Evolutionary conservation across 225 moss, liverwort and hornwort species (phyloP), one percentile per base, ranked within the genome.

Genomic region (Bryum argenteum): DNA sequence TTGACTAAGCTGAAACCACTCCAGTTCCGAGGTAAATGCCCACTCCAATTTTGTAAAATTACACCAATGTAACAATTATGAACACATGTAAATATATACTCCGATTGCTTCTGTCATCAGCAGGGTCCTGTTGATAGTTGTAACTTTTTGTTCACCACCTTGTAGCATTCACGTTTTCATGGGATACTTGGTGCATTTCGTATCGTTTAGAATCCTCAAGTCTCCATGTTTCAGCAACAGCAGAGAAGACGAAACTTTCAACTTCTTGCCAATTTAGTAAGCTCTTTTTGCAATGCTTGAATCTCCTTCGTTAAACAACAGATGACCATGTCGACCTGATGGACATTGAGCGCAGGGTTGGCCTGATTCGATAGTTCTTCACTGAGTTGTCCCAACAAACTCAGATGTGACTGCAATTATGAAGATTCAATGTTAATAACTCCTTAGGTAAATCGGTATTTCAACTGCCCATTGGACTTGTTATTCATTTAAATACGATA

Each of bases 261-360:
- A 55, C 0, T 59, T 75, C 45, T 75, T 21, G 83, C 83, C 71
- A 83, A 55, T 18, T 83, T 75, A 15, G 26, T 72, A 2, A 83
- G 78, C 69, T 86, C 86, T n/a, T 75, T 83, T 56, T 80, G 83
- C 33, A 86, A 80, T 19, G 80, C 86, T 22, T 75, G 83, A 56
- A 86, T 83, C 69, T 83, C 78, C 40, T 69, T 83, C 0, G 77
- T 72, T 37, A 86, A 18, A 53, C 75, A 83, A 40, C 77, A 80
- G 48, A 86, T 83, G 77, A 86, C 80, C 51, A 77, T 75, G 54
- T 83, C 83, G 15, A 86, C 82, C 8, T 83, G 80, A 45, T 77
- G 71, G 20, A 86, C 68, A 51, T 65, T 82, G 20, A 71, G 40
- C 11, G 18, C 45, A 28, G 80, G 71, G 38, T 80, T 72, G 8